Base-by-base conservation (phyloP, 78 protist genomes). In the Monosiga brevicollis region DNA sequence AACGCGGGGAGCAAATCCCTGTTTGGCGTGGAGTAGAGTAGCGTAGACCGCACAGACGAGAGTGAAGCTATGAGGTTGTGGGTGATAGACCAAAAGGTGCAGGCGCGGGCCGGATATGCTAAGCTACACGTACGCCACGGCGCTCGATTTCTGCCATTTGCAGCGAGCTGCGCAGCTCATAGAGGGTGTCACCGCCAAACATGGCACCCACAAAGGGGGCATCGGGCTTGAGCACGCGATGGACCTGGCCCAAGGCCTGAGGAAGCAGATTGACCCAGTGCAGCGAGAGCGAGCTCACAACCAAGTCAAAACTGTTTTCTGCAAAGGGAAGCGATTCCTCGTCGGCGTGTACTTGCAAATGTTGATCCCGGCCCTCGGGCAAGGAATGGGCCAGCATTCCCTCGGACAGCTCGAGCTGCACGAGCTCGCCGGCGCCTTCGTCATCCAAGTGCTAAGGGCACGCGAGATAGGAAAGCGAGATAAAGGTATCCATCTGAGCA, bases 251-350 rank as follows among this genome's bases (percentile, higher is more conserved):
- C n/a, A 73, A n/a, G 41, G 73, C 54, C 2, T 83, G 84, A 0
- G 84, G 84, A n/a, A 85, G 80, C 40, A 80, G 84, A 76, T 85
- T 85, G 73, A 80, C 81, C 88, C 88, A 85, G 78, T 85, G 88
- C 62, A 85, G 36, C 42, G 39, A 15, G 54, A 85, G 76, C 20
- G 34, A 32, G 74, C 43, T 20, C 34, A 85, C 26, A 32, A 78
- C 84, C 9, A 54, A 54, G 41, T 85, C 88, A 2, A 73, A 2
- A 15, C 77, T 2, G 40, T 43, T 24, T 32, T 10, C 26, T 55
- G 0, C 73, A 32, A 78, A 78, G 35, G 83, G 82, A 0, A 78
- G 71, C 29, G 6, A 42, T 9, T 80, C 84, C 70, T 85, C 88
- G 29, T 62, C 78, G 38, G 24, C 62, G 62, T 29, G 76, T 22